Conservation (phyloP, 1,284 basidiomycete genomes). For the Trichosporon ovoides region DNA sequence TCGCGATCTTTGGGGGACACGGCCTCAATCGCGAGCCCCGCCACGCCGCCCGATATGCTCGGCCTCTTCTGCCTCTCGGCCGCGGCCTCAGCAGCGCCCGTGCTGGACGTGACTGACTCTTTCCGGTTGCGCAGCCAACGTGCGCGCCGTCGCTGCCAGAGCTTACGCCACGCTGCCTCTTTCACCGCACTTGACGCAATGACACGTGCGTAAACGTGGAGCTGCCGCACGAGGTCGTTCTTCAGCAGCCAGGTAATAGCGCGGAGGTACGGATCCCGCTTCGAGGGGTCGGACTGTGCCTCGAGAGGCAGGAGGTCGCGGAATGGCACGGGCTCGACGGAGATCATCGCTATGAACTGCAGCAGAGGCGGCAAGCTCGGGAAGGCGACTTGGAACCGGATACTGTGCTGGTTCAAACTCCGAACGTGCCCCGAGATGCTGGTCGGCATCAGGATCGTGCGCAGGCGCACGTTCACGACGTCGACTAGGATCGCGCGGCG, state of each 20-base stretch:
- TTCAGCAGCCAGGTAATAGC: slow-evolving; percentile 88
- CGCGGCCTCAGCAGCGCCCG: too few relatives aligned
- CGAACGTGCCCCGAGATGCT: slow-evolving; percentile 62
- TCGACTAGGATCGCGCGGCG: slow-evolving; percentile 84
- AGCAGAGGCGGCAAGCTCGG: slow-evolving; percentile 65
- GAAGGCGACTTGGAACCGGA: slow-evolving; percentile 67
- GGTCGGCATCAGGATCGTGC: slow-evolving; percentile 73
- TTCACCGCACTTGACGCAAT: slow-evolving; percentile 75
- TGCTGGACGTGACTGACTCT: slow-evolving; percentile 7
- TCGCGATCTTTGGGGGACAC: not conserved
- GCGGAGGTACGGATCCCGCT: slow-evolving; percentile 65
- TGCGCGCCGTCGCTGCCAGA: slow-evolving; percentile 36
- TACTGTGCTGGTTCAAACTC: slow-evolving; percentile 52
- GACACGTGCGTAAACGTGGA: slow-evolving; percentile 79
- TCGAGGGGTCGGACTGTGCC: slow-evolving; percentile 15
- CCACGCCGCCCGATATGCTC: not conserved
- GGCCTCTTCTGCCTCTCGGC: not conserved
- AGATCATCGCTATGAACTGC: slow-evolving; percentile 65
- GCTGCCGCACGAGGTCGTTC: slow-evolving; percentile 73
- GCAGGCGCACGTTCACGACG: slow-evolving; percentile 70
- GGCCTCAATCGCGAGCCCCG: not conserved
- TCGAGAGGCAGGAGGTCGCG: slow-evolving; percentile 37
- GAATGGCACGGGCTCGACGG: slow-evolving; percentile 64
- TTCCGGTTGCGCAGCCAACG: slow-evolving; percentile 32
- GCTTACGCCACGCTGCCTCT: slow-evolving; percentile 47